phyloP scores from a whole-genome alignment of 1,284 basidiomycete species.

The Mycosarcoma maydis region DNA sequence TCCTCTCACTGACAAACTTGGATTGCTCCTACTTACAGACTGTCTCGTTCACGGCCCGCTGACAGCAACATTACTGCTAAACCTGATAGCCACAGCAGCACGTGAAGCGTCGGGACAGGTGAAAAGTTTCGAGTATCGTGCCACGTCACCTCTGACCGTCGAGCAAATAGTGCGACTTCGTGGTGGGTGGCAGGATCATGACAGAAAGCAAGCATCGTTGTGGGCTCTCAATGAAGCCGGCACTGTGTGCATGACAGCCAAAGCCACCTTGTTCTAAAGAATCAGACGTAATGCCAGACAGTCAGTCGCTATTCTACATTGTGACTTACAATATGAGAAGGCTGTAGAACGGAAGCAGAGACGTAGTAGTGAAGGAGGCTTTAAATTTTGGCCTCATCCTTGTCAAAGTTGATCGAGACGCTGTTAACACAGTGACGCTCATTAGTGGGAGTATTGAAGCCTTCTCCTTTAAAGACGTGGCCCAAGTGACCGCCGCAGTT shows the following conservation, averaged over 20 bases:
- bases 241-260: slow-evolving; percentile 40
- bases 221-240: slow-evolving; percentile 41
- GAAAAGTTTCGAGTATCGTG: slow-evolving; percentile 43
- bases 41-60: slow-evolving; percentile 58
- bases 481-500: slow-evolving; percentile 88
- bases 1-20: not conserved
- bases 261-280: slow-evolving; percentile 18
- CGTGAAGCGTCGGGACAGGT: slow-evolving; percentile 7
- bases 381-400: slow-evolving; percentile 69
- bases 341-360: not conserved
- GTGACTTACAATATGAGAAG: not conserved
- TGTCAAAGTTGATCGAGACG: slow-evolving; percentile 80
- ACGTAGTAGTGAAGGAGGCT: no score
- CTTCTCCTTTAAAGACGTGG: slow-evolving; percentile 91
- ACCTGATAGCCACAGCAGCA: slow-evolving; percentile 13
- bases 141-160: slow-evolving; percentile 44
- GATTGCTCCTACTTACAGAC: slow-evolving; percentile 14
- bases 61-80: slow-evolving; percentile 48
- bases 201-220: slow-evolving; percentile 17
- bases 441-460: slow-evolving; percentile 73
- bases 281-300: no score
- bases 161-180: slow-evolving; percentile 33
- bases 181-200: slow-evolving; percentile 23
- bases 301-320: no score
- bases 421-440: slow-evolving; percentile 80